Conservation (phyloP, 495 filamentous ascomycete species). For the Podospora australis region DNA sequence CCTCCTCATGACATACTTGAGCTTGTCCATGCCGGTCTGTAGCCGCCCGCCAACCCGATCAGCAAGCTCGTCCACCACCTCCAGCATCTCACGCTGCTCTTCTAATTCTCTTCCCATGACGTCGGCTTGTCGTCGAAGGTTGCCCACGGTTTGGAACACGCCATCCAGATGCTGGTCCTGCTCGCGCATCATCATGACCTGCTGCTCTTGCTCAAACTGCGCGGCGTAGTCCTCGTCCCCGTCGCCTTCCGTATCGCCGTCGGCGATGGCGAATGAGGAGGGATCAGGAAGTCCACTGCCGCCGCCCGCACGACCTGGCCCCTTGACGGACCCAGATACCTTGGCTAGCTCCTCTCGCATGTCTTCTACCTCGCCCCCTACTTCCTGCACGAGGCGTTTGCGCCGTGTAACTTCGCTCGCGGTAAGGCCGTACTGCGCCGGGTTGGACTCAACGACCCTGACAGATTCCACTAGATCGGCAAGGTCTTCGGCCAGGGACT, state of each 20-base stretch:
- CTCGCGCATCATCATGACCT: constrained; percentile 85
- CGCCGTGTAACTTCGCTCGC: constrained; percentile 75
- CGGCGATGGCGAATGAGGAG: constrained; percentile 53
- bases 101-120: constrained; percentile 94
- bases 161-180: constrained; percentile 91
- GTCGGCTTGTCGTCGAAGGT: constrained; percentile 79
- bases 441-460: constrained; percentile 79
- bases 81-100: constrained; percentile 78
- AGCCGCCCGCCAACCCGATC: constrained; percentile 84
- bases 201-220: constrained; percentile 88
- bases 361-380: constrained; percentile 78
- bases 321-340: constrained; percentile 1
- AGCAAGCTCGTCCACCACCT: constrained; percentile 71
- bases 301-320: constrained; percentile 19
- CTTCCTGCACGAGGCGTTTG: constrained; percentile 77
- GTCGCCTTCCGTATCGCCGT: constrained; percentile 27
- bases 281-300: constrained; percentile 59
- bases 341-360: constrained; percentile 77
- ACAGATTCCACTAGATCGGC: constrained; percentile 85
- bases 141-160: constrained; percentile 88
- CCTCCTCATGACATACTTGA: constrained; percentile 75
- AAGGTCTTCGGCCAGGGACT: constrained; percentile 76
- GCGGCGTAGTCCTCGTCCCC: constrained; percentile 57
- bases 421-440: constrained; percentile 82
- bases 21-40: constrained; percentile 75